These are phyloP conservation scores for Euphorbia schlechtendalii DNA, from an alignment of 441 rosid species.

Conservation along the genomic window DNA sequence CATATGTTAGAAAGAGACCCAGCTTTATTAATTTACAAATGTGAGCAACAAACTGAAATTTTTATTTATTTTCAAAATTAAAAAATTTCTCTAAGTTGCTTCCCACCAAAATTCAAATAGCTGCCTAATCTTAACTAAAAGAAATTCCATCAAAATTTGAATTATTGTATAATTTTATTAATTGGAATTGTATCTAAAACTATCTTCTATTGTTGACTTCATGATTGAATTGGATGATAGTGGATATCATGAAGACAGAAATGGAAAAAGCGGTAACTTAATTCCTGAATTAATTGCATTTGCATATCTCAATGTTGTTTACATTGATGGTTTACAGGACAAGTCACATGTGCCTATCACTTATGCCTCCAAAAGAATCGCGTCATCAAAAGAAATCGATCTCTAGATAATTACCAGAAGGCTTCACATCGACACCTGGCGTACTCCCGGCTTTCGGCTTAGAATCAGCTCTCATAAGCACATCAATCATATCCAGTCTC, in stretches of 20 bases:
- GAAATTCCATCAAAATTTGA: too few species aligned
- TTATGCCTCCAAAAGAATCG: slow-evolving; percentile 1
- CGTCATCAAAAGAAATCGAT: slow-evolving; percentile 73
- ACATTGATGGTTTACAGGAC: slow-evolving; percentile 14
- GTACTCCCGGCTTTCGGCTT: slow-evolving; percentile 24
- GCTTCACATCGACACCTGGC: slow-evolving; percentile 62
- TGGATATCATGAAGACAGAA: slow-evolving; percentile 3
- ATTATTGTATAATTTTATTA: too few species aligned
- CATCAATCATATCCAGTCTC: slow-evolving; percentile 35
- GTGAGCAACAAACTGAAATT: too few species aligned
- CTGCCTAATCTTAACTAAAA: too few species aligned
- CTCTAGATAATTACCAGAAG: slow-evolving; percentile 79
- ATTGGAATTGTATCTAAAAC: too few species aligned
- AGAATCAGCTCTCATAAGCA: slow-evolving; percentile 13
- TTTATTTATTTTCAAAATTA: too few species aligned
- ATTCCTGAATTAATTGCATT: slow-evolving; percentile 23
- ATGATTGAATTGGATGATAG: too few species aligned
- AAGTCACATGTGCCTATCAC: slow-evolving; percentile 9
- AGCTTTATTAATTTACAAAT: too few species aligned
- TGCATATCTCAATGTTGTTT: slow-evolving; percentile 20
- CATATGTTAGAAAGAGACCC: too few species aligned
- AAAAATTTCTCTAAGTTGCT: too few species aligned
- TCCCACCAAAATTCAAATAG: too few species aligned
- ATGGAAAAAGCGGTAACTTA: slow-evolving; percentile 6
- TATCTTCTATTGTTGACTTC: too few species aligned